Evolutionary conservation across 176 grass and related monocot species (phyloP).

Genomic region (Aegilops speltoides): DNA sequence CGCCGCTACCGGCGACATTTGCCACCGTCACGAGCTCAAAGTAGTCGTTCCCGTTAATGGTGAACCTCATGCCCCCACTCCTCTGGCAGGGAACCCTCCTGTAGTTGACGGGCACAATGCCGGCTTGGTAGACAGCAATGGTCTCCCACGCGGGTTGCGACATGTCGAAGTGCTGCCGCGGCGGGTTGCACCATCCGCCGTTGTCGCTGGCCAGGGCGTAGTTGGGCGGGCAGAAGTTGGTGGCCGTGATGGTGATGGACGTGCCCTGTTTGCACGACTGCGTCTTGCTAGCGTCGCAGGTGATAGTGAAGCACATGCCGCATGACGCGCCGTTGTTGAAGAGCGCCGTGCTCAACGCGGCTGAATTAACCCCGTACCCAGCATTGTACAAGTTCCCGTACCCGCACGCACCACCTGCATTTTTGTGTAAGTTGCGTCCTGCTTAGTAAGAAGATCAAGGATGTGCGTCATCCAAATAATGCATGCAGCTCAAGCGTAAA

Average conservation of each 20-base stretch:
- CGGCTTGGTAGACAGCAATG: conserved; percentile 23
- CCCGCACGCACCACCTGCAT: not conserved
- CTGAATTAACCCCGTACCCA: not conserved
- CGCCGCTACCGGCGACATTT: conserved; percentile 38
- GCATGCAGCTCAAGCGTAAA: not conserved
- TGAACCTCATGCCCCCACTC: not conserved
- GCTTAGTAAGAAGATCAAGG: not conserved
- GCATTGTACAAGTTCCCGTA: not conserved
- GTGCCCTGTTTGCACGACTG: not conserved
- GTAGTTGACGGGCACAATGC: conserved; percentile 34
- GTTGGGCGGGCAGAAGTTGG: not conserved
- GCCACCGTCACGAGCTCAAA: not conserved
- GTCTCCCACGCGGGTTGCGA: conserved; percentile 59
- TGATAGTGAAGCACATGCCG: not conserved
- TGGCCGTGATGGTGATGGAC: not conserved
- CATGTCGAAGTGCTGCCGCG: conserved; percentile 72
- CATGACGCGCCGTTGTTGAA: not conserved
- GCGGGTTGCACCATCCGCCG: conserved; percentile 81
- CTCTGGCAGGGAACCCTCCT: conserved; percentile 24
- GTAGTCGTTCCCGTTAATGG: not conserved
- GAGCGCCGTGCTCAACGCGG: not conserved
- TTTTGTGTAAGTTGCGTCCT: not conserved
- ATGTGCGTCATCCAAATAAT: not conserved
- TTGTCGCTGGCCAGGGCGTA: conserved; percentile 20
- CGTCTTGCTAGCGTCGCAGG: not conserved